Evolutionary conservation across 805 yeast species (phyloP).

Genomic region (Cyberlindnera veronae): DNA sequence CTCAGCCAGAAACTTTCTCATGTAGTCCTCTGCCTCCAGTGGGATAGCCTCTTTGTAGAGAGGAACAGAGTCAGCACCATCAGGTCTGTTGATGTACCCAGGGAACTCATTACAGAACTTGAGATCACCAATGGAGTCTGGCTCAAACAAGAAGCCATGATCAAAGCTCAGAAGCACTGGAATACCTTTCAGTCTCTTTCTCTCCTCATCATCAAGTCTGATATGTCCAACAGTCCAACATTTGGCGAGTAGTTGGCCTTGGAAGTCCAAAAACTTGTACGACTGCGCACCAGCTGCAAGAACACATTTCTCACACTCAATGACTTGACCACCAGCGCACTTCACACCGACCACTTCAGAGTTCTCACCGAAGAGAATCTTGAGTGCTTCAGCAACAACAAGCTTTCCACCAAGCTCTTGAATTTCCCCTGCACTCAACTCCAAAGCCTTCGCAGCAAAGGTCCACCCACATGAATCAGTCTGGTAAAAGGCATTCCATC

Average conservation of each 20-base stretch:
- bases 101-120: conserved; percentile 41
- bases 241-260: conserved; percentile 36
- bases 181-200: conserved; percentile 26
- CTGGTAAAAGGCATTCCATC: conserved; percentile 34
- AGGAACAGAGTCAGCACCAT: conserved; percentile 28
- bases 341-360: conserved; percentile 29
- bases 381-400: conserved; percentile 15
- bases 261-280: conserved; percentile 32
- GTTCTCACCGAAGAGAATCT: conserved; percentile 22
- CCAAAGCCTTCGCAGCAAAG: conserved; percentile 32
- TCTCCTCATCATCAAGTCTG: conserved; percentile 33
- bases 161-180: conserved; percentile 38
- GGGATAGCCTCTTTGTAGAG: conserved; percentile 31
- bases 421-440: conserved; percentile 28
- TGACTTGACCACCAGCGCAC: conserved; percentile 26
- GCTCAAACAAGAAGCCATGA: conserved; percentile 41
- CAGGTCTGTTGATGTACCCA: conserved; percentile 31
- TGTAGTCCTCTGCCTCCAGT: conserved; percentile 30
- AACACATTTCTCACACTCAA: conserved; percentile 29
- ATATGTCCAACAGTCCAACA: conserved; percentile 42
- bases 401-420: conserved; percentile 32
- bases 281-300: conserved; percentile 40
- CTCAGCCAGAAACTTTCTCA: conserved; percentile 32
- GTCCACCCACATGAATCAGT: conserved; percentile 36
- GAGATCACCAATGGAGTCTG: conserved; percentile 33